These are phyloP conservation scores for Firmiana major DNA, from an alignment of 345 rosid species.

Conservation along the genomic window DNA sequence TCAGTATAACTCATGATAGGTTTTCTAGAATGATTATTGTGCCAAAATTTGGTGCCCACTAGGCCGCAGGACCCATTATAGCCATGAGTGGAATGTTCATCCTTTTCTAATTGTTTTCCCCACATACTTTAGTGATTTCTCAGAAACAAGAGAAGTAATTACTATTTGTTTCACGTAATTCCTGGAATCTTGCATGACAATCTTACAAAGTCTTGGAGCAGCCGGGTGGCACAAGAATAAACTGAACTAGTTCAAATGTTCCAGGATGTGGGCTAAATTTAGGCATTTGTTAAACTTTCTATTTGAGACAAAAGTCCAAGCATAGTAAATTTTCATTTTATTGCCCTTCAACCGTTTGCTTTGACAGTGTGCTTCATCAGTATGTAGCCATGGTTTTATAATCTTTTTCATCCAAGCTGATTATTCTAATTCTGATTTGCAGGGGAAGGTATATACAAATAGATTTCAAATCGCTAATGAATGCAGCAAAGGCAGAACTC, in stretches of 20 bases:
- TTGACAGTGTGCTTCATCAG: background rate
- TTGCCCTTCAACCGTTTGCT: background rate
- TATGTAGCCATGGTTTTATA: background rate
- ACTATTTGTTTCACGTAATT: background rate
- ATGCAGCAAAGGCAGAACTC: constrained; percentile 80
- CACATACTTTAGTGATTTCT: background rate
- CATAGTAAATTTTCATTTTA: background rate
- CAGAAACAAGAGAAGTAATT: background rate
- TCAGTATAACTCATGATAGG: background rate
- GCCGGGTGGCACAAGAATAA: background rate
- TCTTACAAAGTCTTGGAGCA: background rate
- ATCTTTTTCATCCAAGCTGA: background rate
- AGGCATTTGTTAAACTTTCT: background rate
- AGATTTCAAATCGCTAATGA: constrained; percentile 69
- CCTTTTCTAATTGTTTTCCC: background rate
- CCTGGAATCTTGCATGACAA: background rate
- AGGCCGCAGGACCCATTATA: background rate
- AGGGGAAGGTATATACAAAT: constrained; percentile 46
- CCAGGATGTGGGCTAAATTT: background rate
- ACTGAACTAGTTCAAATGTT: background rate
- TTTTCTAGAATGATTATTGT: background rate
- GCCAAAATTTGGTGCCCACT: background rate
- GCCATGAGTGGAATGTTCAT: background rate
- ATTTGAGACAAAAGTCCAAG: background rate
- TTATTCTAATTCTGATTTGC: constrained; percentile 5